These are phyloP conservation scores for Hypoxylon subgilvum DNA, from an alignment of 495 filamentous ascomycete species.

Conservation along the genomic window DNA sequence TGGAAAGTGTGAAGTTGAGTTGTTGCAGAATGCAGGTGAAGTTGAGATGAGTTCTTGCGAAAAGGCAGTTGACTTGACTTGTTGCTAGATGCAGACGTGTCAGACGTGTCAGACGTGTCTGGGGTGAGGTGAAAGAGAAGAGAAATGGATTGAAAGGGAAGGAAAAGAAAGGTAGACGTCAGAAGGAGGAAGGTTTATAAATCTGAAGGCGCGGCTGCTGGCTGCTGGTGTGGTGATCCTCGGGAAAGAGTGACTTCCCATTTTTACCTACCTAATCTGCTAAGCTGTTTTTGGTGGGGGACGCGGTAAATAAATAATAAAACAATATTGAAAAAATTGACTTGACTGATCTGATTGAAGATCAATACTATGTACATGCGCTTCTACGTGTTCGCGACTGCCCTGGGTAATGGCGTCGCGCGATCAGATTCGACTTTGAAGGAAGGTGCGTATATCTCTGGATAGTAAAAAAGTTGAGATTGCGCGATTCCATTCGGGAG, in stretches of 20 bases:
- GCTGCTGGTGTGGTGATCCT: background rate
- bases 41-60: too few relatives aligned
- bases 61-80: background rate
- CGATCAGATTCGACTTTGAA: constrained; percentile 18
- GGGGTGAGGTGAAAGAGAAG: too few relatives aligned
- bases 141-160: too few relatives aligned
- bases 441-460: constrained; percentile 23
- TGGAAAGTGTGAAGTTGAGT: too few relatives aligned
- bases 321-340: background rate
- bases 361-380: constrained; percentile 28
- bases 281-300: too few relatives aligned
- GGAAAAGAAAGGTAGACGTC: background rate
- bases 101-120: background rate
- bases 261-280: too few relatives aligned
- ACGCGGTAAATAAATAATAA: background rate
- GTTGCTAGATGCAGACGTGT: too few relatives aligned
- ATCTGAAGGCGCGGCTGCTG: background rate
- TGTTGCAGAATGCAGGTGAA: background rate
- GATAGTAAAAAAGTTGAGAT: constrained; percentile 37
- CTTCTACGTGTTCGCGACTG: constrained; percentile 3
- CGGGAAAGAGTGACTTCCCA: too few relatives aligned
- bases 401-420: constrained; percentile 15
- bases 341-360: too few relatives aligned
- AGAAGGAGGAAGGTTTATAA: background rate
- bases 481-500: constrained; percentile 10